These are phyloP conservation scores for Ophiocordyceps camponoti-floridani DNA, from an alignment of 2,329 filamentous ascomycete genomes.

Conservation along the genomic window DNA sequence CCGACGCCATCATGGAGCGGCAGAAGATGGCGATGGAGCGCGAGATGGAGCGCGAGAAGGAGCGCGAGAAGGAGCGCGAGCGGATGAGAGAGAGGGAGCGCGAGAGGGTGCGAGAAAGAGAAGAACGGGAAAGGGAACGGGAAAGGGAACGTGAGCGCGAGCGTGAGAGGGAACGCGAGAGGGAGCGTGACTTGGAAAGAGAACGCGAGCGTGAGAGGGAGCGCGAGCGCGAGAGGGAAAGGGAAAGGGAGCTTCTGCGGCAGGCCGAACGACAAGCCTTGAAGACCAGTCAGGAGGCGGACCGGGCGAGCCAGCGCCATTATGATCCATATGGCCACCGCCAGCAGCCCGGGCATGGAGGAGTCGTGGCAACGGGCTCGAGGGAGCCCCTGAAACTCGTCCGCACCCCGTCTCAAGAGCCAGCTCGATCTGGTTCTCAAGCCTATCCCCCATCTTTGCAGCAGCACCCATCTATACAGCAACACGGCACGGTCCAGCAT, in stretches of 20 bases:
- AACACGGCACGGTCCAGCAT: background rate
- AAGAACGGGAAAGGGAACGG: slow-evolving; percentile 2
- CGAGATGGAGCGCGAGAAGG: slow-evolving; percentile 1
- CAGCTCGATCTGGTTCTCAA: slow-evolving; percentile 18
- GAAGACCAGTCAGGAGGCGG: slow-evolving; percentile 31
- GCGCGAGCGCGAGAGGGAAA: slow-evolving; percentile 6
- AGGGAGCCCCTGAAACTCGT: slow-evolving; percentile 23
- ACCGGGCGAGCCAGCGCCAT: slow-evolving; percentile 20
- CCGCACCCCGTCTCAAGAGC: slow-evolving; percentile 22
- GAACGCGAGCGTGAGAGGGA: slow-evolving; percentile 6
- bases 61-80: slow-evolving; percentile 1
- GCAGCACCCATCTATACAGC: slow-evolving; percentile 10
- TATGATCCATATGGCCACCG: slow-evolving; percentile 26
- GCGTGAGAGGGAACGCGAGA: slow-evolving; percentile 5
- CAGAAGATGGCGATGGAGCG: slow-evolving; percentile 10
- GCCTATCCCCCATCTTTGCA: slow-evolving; percentile 12
- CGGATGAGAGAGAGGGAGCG: background rate
- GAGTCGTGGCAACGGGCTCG: slow-evolving; percentile 6
- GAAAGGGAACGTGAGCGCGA: slow-evolving; percentile 2
- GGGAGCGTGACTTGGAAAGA: slow-evolving; percentile 5
- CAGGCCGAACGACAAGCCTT: slow-evolving; percentile 13
- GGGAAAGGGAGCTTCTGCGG: slow-evolving; percentile 11
- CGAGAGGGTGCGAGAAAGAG: slow-evolving; percentile 1
- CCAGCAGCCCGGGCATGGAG: slow-evolving; percentile 19
- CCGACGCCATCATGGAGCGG: slow-evolving; percentile 16